A percentile compares a stretch with the other conserved stretches of the same genome.
Conservation (phyloP, 2,329 filamentous ascomycete genomes). For the Ascosphaera apis region DNA sequence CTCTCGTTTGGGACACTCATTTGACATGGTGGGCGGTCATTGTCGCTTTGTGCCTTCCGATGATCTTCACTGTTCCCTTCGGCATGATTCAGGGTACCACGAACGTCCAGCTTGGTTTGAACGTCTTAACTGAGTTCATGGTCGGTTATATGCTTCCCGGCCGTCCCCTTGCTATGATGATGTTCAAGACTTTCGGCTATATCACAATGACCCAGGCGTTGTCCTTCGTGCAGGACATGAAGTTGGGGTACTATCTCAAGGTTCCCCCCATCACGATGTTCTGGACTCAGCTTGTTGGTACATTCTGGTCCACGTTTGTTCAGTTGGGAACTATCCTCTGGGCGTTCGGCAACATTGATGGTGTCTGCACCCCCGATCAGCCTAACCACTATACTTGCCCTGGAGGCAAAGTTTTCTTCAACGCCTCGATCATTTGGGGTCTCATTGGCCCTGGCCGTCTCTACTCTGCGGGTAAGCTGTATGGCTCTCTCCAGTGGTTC, state of each 20-base stretch:
- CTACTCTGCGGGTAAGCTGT: conserved; percentile 40
- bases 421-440: conserved; percentile 49
- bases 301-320: conserved; percentile 27
- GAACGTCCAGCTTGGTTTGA: conserved; percentile 43
- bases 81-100: conserved; percentile 45
- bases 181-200: conserved; percentile 55
- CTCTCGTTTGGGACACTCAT: conserved; percentile 37
- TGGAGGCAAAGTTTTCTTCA: conserved; percentile 38
- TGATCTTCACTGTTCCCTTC: conserved; percentile 36
- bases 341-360: conserved; percentile 31
- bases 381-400: conserved; percentile 37
- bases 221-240: conserved; percentile 42
- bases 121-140: conserved; percentile 51
- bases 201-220: conserved; percentile 43
- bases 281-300: conserved; percentile 26
- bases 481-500: conserved; percentile 43
- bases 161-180: conserved; percentile 49
- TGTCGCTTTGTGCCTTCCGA: conserved; percentile 39
- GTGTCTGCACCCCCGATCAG: conserved; percentile 37
- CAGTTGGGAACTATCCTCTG: conserved; percentile 24
- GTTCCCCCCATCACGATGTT: conserved; percentile 29
- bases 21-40: conserved; percentile 52
- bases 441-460: conserved; percentile 48
- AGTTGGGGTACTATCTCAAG: conserved; percentile 45
- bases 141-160: conserved; percentile 53